phyloP scores from a whole-genome alignment of 768 basidiomycete species.

The Epithele typhae region DNA sequence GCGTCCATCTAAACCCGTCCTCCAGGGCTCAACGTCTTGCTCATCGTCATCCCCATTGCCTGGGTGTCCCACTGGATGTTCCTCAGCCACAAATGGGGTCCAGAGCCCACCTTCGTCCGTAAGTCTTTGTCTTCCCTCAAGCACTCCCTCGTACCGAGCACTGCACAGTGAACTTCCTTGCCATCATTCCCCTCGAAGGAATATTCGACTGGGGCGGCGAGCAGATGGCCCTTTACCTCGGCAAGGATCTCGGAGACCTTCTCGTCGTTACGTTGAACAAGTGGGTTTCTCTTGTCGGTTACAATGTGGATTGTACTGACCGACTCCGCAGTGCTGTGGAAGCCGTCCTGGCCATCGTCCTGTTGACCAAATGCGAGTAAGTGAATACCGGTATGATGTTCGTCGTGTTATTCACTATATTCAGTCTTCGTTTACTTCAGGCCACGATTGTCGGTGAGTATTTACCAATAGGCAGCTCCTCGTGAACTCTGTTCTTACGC shows the following conservation, averaged over 20 bases:
- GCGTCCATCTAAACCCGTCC: not conserved
- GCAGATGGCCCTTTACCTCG: slow-evolving; percentile 52
- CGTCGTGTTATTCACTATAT: not conserved
- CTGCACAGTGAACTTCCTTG: slow-evolving; percentile 56
- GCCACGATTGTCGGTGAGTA: slow-evolving; percentile 57
- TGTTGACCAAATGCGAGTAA: slow-evolving; percentile 68
- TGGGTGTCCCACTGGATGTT: slow-evolving; percentile 53
- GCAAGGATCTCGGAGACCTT: slow-evolving; percentile 61
- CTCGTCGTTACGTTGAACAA: slow-evolving; percentile 63
- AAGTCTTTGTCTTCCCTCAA: slow-evolving; percentile 15
- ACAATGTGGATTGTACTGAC: no score
- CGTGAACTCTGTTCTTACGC: not conserved
- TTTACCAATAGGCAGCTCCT: no score
- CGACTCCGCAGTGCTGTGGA: slow-evolving; percentile 51
- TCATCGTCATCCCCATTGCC: slow-evolving; percentile 54
- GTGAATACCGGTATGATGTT: slow-evolving; percentile 23
- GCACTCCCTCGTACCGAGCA: not conserved
- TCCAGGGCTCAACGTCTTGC: slow-evolving; percentile 53
- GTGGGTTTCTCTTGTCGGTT: slow-evolving; percentile 30
- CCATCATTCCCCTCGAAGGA: slow-evolving; percentile 62
- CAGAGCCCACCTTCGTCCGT: slow-evolving; percentile 43
- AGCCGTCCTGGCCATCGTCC: slow-evolving; percentile 64
- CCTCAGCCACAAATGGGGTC: slow-evolving; percentile 25
- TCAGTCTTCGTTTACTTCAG: slow-evolving; percentile 59
- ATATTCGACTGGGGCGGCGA: slow-evolving; percentile 63